Base-by-base conservation (phyloP, 768 basidiomycete genomes). In the Exidia glandulosa region DNA sequence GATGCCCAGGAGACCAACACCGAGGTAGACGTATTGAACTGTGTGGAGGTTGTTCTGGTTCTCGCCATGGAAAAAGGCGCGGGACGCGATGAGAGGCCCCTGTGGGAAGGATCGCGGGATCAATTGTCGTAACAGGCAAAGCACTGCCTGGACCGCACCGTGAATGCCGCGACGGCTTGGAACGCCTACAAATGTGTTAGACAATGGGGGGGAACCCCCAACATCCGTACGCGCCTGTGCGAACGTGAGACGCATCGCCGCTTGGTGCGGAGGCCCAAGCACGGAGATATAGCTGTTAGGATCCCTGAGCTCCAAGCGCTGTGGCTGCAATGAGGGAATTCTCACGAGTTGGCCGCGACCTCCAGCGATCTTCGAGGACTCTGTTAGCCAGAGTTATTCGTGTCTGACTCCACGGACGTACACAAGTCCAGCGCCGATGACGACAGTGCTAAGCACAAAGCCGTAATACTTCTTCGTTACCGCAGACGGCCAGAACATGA, bases 111-210 rank as follows among this genome's bases (percentile, higher is more conserved):
- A 37, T 12, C 41, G 16, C 41, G 41, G 41, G 41, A 45, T 45
- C 41, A 45, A 45, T 19, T 19, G 16, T 16, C 16, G 34, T 36
- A 16, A 7, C 16, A 7, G 34, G 7, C 7, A 36, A 36, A 36
- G 34, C n/a, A n/a, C n/a, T 36, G 41, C 1, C 41, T 45, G 41
- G 41, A 45, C 41, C 41, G 10, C 19, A 45, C 41, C 45, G 69
- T 63, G 67, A 75, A 73, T 1, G 71, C 68, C 16, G 73, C 74
- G 62, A 75, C 67, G 60, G 73, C 74, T 66, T 73, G 73, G 67
- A 70, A 72, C 0, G 50, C 25, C 50, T 54, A 25, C 19, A 31
- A 25, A 12, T 9, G 47, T 23, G 25, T 27, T 12, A n/a, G 50
- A 31, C 2, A 29, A 29, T 9, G 9, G 50, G 16, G 19, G 10